These are phyloP conservation scores for Grosmannia huntii DNA, from an alignment of 2,329 filamentous ascomycete species.

Conservation along the genomic window DNA sequence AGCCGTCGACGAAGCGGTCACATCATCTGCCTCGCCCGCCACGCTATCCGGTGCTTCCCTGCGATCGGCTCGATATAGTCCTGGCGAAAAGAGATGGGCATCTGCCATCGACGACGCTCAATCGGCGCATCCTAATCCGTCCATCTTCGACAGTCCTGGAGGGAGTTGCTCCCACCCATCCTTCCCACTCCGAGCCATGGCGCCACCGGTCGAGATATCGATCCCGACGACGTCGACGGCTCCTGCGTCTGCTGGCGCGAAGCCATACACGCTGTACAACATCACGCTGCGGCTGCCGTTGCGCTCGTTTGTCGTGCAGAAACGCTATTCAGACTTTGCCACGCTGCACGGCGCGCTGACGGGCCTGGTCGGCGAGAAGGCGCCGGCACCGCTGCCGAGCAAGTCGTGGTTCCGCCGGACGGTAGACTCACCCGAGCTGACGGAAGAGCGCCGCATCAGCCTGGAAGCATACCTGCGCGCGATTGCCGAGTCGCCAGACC, in stretches of 20 bases:
- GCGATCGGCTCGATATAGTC: background rate
- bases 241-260: slow-evolving; percentile 34
- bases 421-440: slow-evolving; percentile 53
- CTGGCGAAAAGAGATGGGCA: background rate
- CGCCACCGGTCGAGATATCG: slow-evolving; percentile 52
- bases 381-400: slow-evolving; percentile 53
- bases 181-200: slow-evolving; percentile 28
- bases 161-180: background rate
- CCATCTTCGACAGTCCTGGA: background rate
- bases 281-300: slow-evolving; percentile 66
- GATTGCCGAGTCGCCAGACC: slow-evolving; percentile 61
- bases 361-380: slow-evolving; percentile 45
- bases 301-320: slow-evolving; percentile 61
- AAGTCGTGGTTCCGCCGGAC: slow-evolving; percentile 73
- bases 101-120: background rate
- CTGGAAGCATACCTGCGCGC: slow-evolving; percentile 61
- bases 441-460: slow-evolving; percentile 53
- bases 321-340: slow-evolving; percentile 72
- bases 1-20: background rate
- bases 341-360: slow-evolving; percentile 51
- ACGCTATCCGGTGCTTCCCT: background rate
- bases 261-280: slow-evolving; percentile 67
- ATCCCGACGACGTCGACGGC: slow-evolving; percentile 53
- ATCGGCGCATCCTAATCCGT: background rate
- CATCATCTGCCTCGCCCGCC: background rate